Percentiles rank a stretch among this genome's conserved stretches.
These are phyloP conservation scores for Cladophialophora psammophila DNA, from an alignment of 2,329 filamentous ascomycete species.

Conservation along the genomic window DNA sequence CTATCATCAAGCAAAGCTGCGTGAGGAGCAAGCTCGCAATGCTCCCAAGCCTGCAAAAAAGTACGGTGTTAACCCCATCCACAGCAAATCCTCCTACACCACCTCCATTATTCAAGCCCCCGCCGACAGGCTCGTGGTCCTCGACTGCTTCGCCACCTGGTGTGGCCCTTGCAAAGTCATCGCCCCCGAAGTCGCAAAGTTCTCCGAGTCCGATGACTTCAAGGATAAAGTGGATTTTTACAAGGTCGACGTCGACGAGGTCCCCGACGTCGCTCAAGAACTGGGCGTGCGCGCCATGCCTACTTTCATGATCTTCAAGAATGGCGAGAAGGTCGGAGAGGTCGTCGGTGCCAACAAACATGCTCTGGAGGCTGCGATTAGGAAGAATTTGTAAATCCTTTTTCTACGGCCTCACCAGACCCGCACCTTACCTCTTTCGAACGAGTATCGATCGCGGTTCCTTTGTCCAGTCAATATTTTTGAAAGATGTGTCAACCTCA, in stretches of 20 bases:
- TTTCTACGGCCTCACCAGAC: neutral
- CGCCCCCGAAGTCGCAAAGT: conserved; percentile 68
- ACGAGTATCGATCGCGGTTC: neutral
- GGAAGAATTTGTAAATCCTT: conserved; percentile 27
- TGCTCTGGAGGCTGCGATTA: conserved; percentile 56
- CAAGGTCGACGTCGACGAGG: conserved; percentile 90
- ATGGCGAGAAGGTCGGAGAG: conserved; percentile 74
- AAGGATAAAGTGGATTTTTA: conserved; percentile 73
- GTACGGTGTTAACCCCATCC: conserved; percentile 42
- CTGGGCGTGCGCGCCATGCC: conserved; percentile 90
- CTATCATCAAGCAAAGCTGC: conserved; percentile 42
- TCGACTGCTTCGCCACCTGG: conserved; percentile 91
- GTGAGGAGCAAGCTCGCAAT: conserved; percentile 36
- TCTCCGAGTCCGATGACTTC: conserved; percentile 65
- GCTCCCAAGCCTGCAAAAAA: conserved; percentile 34
- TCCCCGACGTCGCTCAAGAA: conserved; percentile 76
- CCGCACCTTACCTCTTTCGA: neutral
- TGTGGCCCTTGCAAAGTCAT: conserved; percentile 96
- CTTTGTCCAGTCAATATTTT: neutral
- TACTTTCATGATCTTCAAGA: conserved; percentile 85
- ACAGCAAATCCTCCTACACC: conserved; percentile 67
- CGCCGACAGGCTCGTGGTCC: conserved; percentile 68
- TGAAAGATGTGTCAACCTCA: too few relatives aligned
- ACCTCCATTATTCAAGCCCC: conserved; percentile 57
- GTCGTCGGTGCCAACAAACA: conserved; percentile 82